Conservation (phyloP, 2,329 filamentous ascomycete species). For the Sclerotinia subarctica region DNA sequence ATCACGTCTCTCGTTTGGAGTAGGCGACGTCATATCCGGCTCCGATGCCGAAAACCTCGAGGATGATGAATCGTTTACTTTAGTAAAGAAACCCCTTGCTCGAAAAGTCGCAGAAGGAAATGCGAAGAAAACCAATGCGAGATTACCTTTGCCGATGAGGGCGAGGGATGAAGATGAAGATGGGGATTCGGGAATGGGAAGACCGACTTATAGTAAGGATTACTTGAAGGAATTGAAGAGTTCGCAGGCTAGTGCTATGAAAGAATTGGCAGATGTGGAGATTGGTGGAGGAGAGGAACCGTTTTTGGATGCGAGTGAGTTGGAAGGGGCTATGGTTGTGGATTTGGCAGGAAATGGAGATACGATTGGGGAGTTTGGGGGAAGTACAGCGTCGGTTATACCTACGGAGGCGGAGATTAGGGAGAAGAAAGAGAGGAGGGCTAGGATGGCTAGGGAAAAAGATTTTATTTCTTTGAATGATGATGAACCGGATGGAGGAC, state of each 20-base stretch:
- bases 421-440: constrained; percentile 85
- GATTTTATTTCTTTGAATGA: constrained; percentile 65
- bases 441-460: constrained; percentile 72
- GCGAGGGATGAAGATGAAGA: constrained; percentile 51
- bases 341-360: constrained; percentile 39
- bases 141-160: constrained; percentile 27
- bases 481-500: constrained; percentile 46
- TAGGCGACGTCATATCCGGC: constrained; percentile 52
- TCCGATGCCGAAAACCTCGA: constrained; percentile 52
- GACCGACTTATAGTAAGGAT: constrained; percentile 81
- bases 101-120: constrained; percentile 65
- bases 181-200: constrained; percentile 28
- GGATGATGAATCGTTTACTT: constrained; percentile 54
- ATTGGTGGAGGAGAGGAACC: constrained; percentile 48
- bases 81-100: constrained; percentile 61
- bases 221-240: constrained; percentile 82
- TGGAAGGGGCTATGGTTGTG: constrained; percentile 64
- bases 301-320: constrained; percentile 53
- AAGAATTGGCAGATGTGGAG: constrained; percentile 51
- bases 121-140: constrained; percentile 52
- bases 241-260: constrained; percentile 80
- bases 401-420: constrained; percentile 81
- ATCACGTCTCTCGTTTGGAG: constrained; percentile 74
- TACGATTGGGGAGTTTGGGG: constrained; percentile 14
- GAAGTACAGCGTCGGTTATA: constrained; percentile 59